Evolutionary conservation across 768 basidiomycete species (phyloP), one percentile per base, ranked within the genome.

Genomic region (Amanita molliuscula): DNA sequence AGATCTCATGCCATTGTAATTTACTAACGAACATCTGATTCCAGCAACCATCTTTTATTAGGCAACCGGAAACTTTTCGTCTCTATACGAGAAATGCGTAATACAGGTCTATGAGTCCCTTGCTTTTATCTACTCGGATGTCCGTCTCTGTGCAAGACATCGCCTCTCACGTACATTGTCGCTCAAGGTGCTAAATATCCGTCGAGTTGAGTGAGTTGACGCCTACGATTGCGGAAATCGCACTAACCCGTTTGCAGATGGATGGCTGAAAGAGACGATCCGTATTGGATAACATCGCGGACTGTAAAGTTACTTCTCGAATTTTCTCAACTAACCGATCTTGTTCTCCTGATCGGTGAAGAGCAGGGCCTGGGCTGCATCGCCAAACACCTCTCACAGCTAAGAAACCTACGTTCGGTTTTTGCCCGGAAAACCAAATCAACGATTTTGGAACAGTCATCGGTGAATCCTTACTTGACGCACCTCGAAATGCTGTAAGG

Each of bases 31-130:
- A n/a, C 28, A 9, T 28, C 26, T 10, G 18, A 26, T n/a, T 20
- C 9, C 11, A 29, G 41, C 10, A 18, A 11, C 10, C 48, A 21
- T 33, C n/a, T 48, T 6, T 2, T 41, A 2, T 21, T 48, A 18
- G 37, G 25, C 15, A 41, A 33, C n/a, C 41, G 48, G 48, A 36
- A 18, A 6, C 31, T 25, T 10, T 41, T 48, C 28, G 23, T 48
- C 1, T 48, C 48, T 1, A 29, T 48, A 6, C 36, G 48, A 36
- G 26, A 48, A 36, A 48, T 48, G 48, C 48, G 48, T n/a, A 41
- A 40, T 6, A n/a, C 36, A 6, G 38, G 38, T 16, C 18, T 38
- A 7, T 41, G 36, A 38, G n/a, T 48, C 6, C 37, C 38, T 2
- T 38, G 48, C 9, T 31, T 48, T 48, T 18, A 31, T 40, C 28